Conservation (phyloP, 2,329 filamentous ascomycete genomes). For the Leptographium lundbergii region DNA sequence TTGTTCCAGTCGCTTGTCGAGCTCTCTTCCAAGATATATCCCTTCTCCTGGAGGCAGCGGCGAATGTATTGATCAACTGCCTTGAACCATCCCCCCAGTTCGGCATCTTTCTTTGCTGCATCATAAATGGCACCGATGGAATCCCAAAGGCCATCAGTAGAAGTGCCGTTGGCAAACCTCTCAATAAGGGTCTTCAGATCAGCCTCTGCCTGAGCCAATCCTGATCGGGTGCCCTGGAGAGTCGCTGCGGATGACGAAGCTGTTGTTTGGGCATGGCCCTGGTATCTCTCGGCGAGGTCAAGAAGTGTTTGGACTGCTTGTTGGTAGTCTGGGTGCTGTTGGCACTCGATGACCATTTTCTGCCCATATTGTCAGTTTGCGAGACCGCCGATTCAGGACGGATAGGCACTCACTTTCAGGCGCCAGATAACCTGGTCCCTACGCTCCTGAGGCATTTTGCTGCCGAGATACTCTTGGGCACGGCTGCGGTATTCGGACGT, state of each 20-base stretch:
- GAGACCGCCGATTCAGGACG: neutral
- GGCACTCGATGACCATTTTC: constrained; percentile 96
- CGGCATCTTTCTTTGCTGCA: constrained; percentile 74
- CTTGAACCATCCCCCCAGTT: constrained; percentile 85
- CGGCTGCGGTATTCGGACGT: constrained; percentile 25
- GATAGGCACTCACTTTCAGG: constrained; percentile 40
- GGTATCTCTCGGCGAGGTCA: constrained; percentile 72
- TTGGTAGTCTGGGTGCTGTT: constrained; percentile 88
- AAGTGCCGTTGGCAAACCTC: constrained; percentile 91
- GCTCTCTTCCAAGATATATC: constrained; percentile 74
- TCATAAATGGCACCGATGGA: constrained; percentile 76
- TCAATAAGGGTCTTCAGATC: constrained; percentile 82
- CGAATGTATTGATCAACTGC: constrained; percentile 65
- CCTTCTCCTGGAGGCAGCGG: constrained; percentile 74
- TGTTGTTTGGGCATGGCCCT: constrained; percentile 55
- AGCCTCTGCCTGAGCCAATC: constrained; percentile 59
- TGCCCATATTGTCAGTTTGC: constrained; percentile 19
- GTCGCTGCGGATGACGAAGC: constrained; percentile 52
- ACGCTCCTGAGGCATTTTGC: constrained; percentile 85
- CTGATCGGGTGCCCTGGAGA: constrained; percentile 59
- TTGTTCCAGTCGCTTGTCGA: constrained; percentile 73
- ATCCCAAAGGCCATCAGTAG: constrained; percentile 72
- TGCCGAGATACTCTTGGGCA: constrained; percentile 61
- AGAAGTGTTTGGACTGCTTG: constrained; percentile 83
- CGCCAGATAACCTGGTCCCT: constrained; percentile 87